A percentile compares a stretch with the other conserved stretches of the same genome.
Evolutionary conservation across 1,139 yeast species (phyloP).

Genomic region (Yamadazyma spencermartinsiae): DNA sequence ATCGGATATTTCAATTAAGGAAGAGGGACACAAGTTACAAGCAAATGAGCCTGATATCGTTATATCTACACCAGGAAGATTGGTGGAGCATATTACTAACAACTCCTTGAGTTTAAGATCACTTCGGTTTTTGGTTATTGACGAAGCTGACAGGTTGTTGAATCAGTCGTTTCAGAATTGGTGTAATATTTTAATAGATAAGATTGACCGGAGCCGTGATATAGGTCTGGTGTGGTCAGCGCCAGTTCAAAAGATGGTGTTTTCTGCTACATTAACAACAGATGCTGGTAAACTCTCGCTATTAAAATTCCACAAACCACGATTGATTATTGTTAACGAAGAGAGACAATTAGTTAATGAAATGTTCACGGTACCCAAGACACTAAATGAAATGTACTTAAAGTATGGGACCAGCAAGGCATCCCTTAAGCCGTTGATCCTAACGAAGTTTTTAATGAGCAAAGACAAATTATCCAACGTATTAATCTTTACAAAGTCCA

Average conservation of each 20-base stretch:
- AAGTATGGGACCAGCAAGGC: slow-evolving; percentile 56
- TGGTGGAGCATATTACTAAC: slow-evolving; percentile 76
- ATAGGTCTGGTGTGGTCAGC: slow-evolving; percentile 24
- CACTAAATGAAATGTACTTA: slow-evolving; percentile 52
- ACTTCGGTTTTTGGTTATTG: slow-evolving; percentile 74
- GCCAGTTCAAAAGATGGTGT: slow-evolving; percentile 60
- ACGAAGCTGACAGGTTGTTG: slow-evolving; percentile 91
- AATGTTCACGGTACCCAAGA: slow-evolving; percentile 54
- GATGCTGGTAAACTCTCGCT: slow-evolving; percentile 84
- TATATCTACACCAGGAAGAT: slow-evolving; percentile 88
- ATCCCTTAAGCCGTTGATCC: slow-evolving; percentile 70
- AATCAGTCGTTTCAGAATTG: slow-evolving; percentile 94
- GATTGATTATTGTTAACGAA: slow-evolving; percentile 70
- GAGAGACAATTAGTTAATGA: slow-evolving; percentile 51
- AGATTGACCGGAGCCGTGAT: slow-evolving; percentile 31
- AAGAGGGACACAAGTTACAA: slow-evolving; percentile 57
- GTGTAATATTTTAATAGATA: slow-evolving; percentile 66
- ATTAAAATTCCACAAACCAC: slow-evolving; percentile 66
- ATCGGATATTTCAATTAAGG: slow-evolving; percentile 59
- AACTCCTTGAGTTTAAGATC: slow-evolving; percentile 42
- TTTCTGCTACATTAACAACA: slow-evolving; percentile 92
- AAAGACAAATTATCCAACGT: slow-evolving; percentile 37
- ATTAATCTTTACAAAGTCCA: slow-evolving; percentile 78
- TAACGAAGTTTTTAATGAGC: slow-evolving; percentile 54
- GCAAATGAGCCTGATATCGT: slow-evolving; percentile 69